Percentiles rank a stretch among this genome's conserved stretches.
Evolutionary conservation across 1,284 basidiomycete genomes (phyloP).

Genomic region (Sanghuangporus baumii): DNA sequence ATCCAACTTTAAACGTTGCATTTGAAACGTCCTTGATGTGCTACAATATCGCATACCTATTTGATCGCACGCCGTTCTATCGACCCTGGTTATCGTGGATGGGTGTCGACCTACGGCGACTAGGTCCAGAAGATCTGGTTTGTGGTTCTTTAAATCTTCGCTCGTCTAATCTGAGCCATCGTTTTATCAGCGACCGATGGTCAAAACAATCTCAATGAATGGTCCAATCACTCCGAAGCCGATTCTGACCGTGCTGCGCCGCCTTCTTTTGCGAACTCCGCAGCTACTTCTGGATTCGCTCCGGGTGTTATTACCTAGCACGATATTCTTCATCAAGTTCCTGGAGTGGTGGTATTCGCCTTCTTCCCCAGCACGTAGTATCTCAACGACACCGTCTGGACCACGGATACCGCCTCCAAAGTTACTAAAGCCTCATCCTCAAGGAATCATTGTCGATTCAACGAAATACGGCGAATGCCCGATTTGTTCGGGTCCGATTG

Average conservation of each 20-base stretch:
- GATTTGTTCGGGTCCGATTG: constrained; percentile 69
- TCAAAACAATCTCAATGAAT: constrained; percentile 28
- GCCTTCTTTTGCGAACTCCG: constrained; percentile 48
- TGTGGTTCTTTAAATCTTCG: constrained; percentile 24
- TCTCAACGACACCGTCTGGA: constrained; percentile 54
- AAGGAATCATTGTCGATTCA: constrained; percentile 53
- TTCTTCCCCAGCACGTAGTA: constrained; percentile 74
- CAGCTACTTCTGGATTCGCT: constrained; percentile 68
- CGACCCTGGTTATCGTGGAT: constrained; percentile 89
- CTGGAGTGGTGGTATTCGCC: constrained; percentile 99
- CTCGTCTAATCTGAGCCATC: background rate
- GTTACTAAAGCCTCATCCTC: constrained; percentile 67
- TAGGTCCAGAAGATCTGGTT: constrained; percentile 73
- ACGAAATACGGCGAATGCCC: constrained; percentile 79
- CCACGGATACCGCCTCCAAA: constrained; percentile 72
- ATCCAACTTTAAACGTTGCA: constrained; percentile 76
- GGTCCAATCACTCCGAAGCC: constrained; percentile 30
- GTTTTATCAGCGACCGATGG: constrained; percentile 7
- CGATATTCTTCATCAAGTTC: constrained; percentile 96
- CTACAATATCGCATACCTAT: constrained; percentile 89
- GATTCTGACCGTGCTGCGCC: constrained; percentile 37
- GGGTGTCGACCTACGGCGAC: constrained; percentile 74
- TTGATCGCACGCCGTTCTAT: constrained; percentile 83
- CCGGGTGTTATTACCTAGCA: constrained; percentile 80
- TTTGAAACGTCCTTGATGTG: constrained; percentile 81